Evolutionary conservation across 2,329 filamentous ascomycete species (phyloP), one percentile per base, ranked within the genome.

Genomic region (Cadophora sp.): DNA sequence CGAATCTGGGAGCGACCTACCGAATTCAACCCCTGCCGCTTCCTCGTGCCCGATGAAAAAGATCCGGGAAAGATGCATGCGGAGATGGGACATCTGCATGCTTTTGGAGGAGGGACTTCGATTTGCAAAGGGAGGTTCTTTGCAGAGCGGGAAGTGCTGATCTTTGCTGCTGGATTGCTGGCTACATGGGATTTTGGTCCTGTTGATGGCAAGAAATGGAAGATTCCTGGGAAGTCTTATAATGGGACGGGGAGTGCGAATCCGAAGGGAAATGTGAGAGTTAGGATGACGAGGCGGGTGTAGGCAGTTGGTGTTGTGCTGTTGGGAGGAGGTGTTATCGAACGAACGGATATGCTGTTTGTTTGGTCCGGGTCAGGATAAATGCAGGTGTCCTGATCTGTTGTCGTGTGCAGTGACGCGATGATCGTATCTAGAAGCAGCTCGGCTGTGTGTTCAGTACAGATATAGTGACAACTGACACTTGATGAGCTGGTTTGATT

Each of bases 161-260:
- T 81, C 18, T 83, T 85, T 62, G 79, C 80, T 3, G 84, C 84
- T n/a, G 80, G 81, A 1, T 80, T 87, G 33, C 72, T 87, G 30
- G 77, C 80, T 7, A 78, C 85, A 72, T 87, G 85, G 84, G 82
- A 87, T 45, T 81, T 87, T 66, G 76, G 82, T 60, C 79, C 83
- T 0, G 78, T 77, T 0, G 75, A 73, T 53, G 64, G 43, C 3
- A 36, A 33, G 7, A 30, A 55, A n/a, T 68, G 66, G 66, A 14
- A 43, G 14, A 50, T 67, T 8, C 67, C 61, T n/a, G 41, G 59
- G 30, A 68, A 59, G 36, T 36, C 18, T n/a, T 68, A 68, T 56
- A 64, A 64, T 41, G 67, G 59, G 16, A 69, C 65, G 20, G 62
- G 67, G 24, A 65, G 41, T 55, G 65, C 67, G 33, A 65, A 56